phyloP scores from a whole-genome alignment of 2,329 filamentous ascomycete genomes.

The Verticillium klebahnii region DNA sequence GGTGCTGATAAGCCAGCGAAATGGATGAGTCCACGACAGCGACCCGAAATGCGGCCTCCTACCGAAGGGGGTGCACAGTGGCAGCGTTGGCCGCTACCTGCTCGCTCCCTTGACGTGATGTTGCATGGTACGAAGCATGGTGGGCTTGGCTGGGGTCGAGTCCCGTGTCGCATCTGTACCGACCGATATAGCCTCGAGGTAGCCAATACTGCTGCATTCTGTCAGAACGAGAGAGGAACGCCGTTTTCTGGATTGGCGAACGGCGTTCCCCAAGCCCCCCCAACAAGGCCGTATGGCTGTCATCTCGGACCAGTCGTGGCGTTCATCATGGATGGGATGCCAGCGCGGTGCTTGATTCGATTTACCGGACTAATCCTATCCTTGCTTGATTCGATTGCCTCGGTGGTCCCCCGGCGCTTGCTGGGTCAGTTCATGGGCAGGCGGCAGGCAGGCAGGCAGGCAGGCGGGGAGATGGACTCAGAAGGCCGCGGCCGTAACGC shows the following conservation, averaged over 20 bases:
- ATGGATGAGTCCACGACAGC: constrained; percentile 3
- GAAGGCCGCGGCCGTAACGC: background rate
- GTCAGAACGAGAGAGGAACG: background rate
- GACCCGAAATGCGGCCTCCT: constrained; percentile 8
- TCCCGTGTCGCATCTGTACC: background rate
- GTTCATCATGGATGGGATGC: background rate
- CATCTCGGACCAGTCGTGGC: background rate
- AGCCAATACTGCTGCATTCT: background rate
- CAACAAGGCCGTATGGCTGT: background rate
- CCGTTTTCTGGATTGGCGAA: background rate
- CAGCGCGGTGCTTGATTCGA: background rate
- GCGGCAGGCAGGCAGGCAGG: background rate
- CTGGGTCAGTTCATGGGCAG: background rate
- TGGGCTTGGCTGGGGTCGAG: background rate
- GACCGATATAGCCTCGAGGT: background rate
- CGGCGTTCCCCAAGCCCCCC: background rate
- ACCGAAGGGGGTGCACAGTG: background rate
- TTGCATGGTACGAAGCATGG: background rate
- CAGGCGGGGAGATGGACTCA: background rate
- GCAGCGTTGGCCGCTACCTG: constrained; percentile 3
- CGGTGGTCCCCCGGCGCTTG: background rate
- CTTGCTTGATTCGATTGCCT: background rate
- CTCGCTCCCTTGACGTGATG: background rate
- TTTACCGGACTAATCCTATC: background rate
- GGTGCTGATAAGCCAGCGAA: constrained; percentile 12